Conservation (phyloP, 2,329 filamentous ascomycete species). For the Samsoniella hepiali region DNA sequence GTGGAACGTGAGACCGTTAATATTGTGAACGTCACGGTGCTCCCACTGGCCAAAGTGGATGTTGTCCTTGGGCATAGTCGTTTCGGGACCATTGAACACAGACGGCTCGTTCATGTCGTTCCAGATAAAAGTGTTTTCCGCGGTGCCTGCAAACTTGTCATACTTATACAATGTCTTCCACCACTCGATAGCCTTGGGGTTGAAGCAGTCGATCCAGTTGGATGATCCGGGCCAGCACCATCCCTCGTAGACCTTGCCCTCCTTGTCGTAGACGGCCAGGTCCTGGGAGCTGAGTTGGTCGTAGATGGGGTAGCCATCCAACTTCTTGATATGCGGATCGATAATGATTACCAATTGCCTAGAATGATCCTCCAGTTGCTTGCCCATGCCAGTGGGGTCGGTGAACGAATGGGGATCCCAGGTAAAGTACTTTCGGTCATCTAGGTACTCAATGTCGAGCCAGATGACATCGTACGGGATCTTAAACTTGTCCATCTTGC, state of each 20-base stretch:
- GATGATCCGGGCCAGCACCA: conserved; percentile 99
- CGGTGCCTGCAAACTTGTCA: conserved; percentile 79
- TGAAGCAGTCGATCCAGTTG: conserved; percentile 95
- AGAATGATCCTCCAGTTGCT: conserved; percentile 80
- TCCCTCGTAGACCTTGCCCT: conserved; percentile 83
- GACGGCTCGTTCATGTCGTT: conserved; percentile 99
- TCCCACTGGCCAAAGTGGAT: conserved; percentile 90
- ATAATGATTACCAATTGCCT: conserved; percentile 93
- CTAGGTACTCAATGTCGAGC: conserved; percentile 97
- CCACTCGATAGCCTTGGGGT: conserved; percentile 86
- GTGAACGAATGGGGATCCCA: conserved; percentile 89
- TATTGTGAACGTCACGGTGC: conserved; percentile 92
- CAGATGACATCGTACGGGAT: conserved; percentile 99
- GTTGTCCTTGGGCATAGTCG: conserved; percentile 98
- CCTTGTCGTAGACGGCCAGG: conserved; percentile 84
- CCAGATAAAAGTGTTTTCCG: conserved; percentile 90
- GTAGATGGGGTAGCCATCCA: conserved; percentile 70
- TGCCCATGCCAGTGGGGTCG: conserved; percentile 80
- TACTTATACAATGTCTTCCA: conserved; percentile 89
- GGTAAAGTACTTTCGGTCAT: conserved; percentile 97
- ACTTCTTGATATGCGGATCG: conserved; percentile 97
- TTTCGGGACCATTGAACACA: conserved; percentile 97
- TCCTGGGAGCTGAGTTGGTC: conserved; percentile 81
- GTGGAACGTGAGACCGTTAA: conserved; percentile 92
- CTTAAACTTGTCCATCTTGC: conserved; percentile 90